Evolutionary conservation across 2,329 filamentous ascomycete species (phyloP), one percentile per base, ranked within the genome.

Genomic region (Fusarium oligoseptatum): DNA sequence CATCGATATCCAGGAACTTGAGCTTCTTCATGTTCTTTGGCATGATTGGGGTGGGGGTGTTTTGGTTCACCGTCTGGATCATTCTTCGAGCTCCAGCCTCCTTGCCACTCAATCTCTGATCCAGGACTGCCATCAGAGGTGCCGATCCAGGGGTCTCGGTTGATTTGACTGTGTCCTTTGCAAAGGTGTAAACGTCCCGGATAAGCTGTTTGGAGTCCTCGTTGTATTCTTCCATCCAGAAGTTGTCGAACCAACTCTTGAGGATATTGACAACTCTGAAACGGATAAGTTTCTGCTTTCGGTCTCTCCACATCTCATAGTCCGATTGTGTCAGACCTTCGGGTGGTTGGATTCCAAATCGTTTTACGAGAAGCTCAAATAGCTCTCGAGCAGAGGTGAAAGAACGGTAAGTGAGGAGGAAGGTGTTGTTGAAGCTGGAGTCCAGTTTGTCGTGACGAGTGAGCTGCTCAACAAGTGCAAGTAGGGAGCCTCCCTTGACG

Each of bases 1-100:
- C 92, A 81, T 99, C 97, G 77, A 99, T 98, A 81, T 99, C 97
- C 66, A 98, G 86, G 85, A 99, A 98, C 83, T 98, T 99, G 77
- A 99, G 90, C 84, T 98, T 99, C 89, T 97, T 98, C 95, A 99
- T 97, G 82, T 98, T 98, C 88, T 98, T 98, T 2, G 97, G 97
- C 82, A 98, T 91, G 80, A 98, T 98, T 1, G 97, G 95, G 39
- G 93, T 87, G 5, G 97, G 96, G 1, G 94, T 93, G 72, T 94
- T 92, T 77, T 92, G 92, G 81, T 92, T 96, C 73, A 97, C 87
- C 0, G 95, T 98, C 72, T 97, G 92, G 20, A 99, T 92, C 81
- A 99, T 89, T 37, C 94, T 92, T 80, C 97, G 95, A 11, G 92
- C 93, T 22, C 94, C 92, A 17, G 93, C 93, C 75, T 98, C 97